Evolutionary conservation across 2,329 filamentous ascomycete species (phyloP).

Genomic region (Cladosporium phlei): DNA sequence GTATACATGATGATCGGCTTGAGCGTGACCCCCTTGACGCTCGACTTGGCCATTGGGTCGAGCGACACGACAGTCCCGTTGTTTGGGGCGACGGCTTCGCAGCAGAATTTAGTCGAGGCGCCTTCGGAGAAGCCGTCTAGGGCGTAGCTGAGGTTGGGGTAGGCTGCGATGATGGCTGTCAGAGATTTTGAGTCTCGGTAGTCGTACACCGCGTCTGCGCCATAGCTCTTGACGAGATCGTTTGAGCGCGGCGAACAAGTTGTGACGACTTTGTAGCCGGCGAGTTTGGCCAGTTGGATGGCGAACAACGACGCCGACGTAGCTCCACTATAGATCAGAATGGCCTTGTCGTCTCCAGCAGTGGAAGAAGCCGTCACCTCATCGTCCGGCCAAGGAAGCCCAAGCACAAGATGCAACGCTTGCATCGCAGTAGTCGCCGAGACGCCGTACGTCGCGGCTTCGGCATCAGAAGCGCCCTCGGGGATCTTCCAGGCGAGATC

Average conservation of each 20-base stretch:
- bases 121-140: background rate
- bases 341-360: slow-evolving; percentile 23
- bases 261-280: slow-evolving; percentile 26
- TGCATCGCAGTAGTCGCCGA: slow-evolving; percentile 40
- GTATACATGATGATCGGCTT: background rate
- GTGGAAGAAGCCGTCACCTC: slow-evolving; percentile 10
- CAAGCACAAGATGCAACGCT: slow-evolving; percentile 27
- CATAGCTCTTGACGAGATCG: slow-evolving; percentile 42
- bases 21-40: background rate
- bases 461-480: slow-evolving; percentile 43
- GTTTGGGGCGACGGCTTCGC: background rate
- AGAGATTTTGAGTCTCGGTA: slow-evolving; percentile 40
- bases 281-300: slow-evolving; percentile 43
- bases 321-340: slow-evolving; percentile 47
- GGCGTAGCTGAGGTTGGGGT: background rate
- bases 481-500: slow-evolving; percentile 43
- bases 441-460: slow-evolving; percentile 46
- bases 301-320: slow-evolving; percentile 44
- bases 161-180: background rate
- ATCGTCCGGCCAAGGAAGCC: slow-evolving; percentile 39
- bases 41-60: background rate
- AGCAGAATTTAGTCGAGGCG: background rate
- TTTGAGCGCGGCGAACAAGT: slow-evolving; percentile 47
- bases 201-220: slow-evolving; percentile 47
- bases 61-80: background rate